These are phyloP conservation scores for Penicillium chermesinum DNA, from an alignment of 495 filamentous ascomycete species.

Conservation along the genomic window DNA sequence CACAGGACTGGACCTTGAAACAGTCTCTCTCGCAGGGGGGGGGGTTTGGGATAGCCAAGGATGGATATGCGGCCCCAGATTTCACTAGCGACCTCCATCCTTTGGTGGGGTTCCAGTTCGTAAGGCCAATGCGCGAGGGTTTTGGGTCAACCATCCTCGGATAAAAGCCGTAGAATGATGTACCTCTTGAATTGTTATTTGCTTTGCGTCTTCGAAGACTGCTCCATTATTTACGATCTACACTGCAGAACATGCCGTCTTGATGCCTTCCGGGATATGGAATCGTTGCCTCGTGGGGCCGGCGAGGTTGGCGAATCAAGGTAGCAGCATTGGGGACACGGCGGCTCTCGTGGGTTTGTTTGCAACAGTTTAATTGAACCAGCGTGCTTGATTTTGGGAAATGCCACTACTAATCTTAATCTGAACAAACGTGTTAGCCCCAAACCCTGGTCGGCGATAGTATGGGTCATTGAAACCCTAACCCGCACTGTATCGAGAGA, in stretches of 20 bases:
- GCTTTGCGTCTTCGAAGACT: background rate
- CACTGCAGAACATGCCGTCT: slow-evolving; percentile 2
- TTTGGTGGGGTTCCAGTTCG: slow-evolving; percentile 24
- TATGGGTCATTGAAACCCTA: slow-evolving; percentile 7
- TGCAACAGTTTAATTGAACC: no score
- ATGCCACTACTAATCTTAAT: no score
- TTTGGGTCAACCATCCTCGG: background rate
- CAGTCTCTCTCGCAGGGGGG: background rate
- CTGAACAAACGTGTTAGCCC: background rate
- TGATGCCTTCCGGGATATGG: background rate
- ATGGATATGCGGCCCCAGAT: slow-evolving; percentile 30
- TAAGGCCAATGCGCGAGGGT: slow-evolving; percentile 14
- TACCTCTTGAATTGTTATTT: slow-evolving; percentile 2
- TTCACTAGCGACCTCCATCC: slow-evolving; percentile 28
- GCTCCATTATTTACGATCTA: background rate
- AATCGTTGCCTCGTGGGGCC: slow-evolving; percentile 9
- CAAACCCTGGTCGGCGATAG: slow-evolving; percentile 4
- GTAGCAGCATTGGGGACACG: slow-evolving; percentile 1
- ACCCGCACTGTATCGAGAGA: slow-evolving; percentile 3
- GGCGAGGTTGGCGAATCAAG: slow-evolving; percentile 2
- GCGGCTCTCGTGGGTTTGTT: slow-evolving; percentile 6
- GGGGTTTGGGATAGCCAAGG: background rate
- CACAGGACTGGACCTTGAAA: no score
- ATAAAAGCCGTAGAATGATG: slow-evolving; percentile 5
- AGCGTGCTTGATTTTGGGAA: no score